phyloP scores from a whole-genome alignment of 176 grass and related monocot species.

The Paspalum notatum region DNA sequence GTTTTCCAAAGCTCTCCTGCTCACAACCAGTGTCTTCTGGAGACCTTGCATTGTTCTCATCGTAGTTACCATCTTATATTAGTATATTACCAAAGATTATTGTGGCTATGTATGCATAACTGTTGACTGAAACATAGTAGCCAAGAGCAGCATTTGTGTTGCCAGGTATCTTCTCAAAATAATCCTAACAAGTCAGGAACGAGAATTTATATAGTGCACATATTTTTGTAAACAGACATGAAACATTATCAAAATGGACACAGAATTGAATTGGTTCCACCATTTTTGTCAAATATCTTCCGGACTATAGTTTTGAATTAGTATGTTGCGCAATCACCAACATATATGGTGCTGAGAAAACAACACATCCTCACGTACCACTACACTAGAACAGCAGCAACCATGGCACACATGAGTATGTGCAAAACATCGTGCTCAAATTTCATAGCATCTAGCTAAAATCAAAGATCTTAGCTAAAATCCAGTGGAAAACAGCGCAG shows the following conservation, averaged over 20 bases:
- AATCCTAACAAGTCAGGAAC: constrained; percentile 67
- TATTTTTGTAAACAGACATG: constrained; percentile 70
- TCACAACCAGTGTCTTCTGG: constrained; percentile 79
- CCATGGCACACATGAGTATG: background rate
- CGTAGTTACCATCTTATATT: constrained; percentile 93
- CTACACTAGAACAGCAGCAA: background rate
- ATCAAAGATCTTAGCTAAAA: background rate
- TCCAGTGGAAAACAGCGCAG: background rate
- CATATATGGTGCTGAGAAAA: background rate
- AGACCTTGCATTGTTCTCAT: constrained; percentile 84
- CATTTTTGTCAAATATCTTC: background rate
- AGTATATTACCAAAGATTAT: constrained; percentile 97
- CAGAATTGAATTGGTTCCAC: background rate
- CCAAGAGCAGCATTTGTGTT: constrained; percentile 93
- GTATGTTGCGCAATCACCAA: background rate
- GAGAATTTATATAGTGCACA: constrained; percentile 67
- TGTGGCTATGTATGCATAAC: constrained; percentile 76
- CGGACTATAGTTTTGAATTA: background rate
- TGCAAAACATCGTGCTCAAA: background rate
- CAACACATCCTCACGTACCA: background rate
- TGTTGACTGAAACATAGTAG: constrained; percentile 93
- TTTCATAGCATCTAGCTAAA: background rate
- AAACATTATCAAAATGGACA: constrained; percentile 42
- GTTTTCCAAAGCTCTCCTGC: constrained; percentile 80
- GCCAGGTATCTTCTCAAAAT: constrained; percentile 91